phyloP scores from a whole-genome alignment of 2,329 filamentous ascomycete genomes.

The Rhinocladiella mackenziei region DNA sequence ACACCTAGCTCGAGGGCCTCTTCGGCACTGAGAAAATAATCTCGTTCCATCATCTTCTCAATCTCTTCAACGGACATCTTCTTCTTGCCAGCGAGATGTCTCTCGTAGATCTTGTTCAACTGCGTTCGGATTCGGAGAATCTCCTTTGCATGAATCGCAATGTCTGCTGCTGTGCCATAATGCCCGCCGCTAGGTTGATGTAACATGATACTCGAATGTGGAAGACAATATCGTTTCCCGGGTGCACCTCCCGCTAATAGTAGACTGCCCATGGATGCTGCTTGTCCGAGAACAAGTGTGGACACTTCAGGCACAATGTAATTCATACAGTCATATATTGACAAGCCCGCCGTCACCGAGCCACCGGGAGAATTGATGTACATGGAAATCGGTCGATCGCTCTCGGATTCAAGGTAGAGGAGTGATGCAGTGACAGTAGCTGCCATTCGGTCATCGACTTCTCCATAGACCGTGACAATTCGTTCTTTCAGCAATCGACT shows the following conservation, averaged over 20 bases:
- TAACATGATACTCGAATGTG: constrained; percentile 92
- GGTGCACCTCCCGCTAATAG: constrained; percentile 80
- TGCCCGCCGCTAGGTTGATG: constrained; percentile 86
- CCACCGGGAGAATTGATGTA: constrained; percentile 98
- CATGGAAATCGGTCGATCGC: constrained; percentile 84
- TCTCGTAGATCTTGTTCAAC: constrained; percentile 84
- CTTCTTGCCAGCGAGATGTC: constrained; percentile 65
- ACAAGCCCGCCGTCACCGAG: constrained; percentile 77
- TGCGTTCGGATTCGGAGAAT: constrained; percentile 81
- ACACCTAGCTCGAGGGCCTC: constrained; percentile 89
- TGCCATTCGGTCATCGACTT: constrained; percentile 72
- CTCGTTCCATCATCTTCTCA: constrained; percentile 92
- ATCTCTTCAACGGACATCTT: constrained; percentile 59
- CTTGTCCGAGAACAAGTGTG: constrained; percentile 91
- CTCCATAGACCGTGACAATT: constrained; percentile 12
- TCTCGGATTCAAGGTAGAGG: constrained; percentile 93
- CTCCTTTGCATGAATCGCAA: constrained; percentile 95
- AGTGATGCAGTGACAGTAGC: constrained; percentile 95
- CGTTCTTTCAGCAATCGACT: constrained; percentile 70
- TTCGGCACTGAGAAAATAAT: constrained; percentile 85
- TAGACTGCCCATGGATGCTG: constrained; percentile 90
- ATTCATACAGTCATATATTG: constrained; percentile 98
- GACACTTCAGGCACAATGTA: constrained; percentile 92
- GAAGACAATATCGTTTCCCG: constrained; percentile 81
- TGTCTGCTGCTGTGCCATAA: constrained; percentile 68